Evolutionary conservation across 768 basidiomycete species (phyloP).

Genomic region (Auriscalpium orientale): DNA sequence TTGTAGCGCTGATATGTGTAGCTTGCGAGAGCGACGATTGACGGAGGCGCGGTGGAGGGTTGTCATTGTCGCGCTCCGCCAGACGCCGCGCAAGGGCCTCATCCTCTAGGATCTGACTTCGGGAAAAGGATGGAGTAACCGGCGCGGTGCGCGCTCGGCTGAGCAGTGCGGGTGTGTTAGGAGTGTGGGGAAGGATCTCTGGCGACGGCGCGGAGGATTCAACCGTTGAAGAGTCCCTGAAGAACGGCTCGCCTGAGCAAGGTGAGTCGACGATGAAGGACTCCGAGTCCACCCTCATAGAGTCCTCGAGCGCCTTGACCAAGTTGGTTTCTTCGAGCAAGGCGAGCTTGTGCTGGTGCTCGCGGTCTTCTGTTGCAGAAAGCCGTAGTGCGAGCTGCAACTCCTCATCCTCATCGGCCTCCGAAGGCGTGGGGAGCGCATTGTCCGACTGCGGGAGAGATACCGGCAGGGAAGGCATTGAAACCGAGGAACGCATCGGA

Average conservation of each 20-base stretch:
- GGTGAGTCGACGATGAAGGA: neutral
- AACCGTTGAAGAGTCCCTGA: neutral
- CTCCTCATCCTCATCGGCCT: neutral
- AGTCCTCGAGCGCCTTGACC: conserved; percentile 53
- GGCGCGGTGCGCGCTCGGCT: neutral
- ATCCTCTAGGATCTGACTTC: conserved; percentile 27
- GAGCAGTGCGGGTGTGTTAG: neutral
- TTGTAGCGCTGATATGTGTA: neutral
- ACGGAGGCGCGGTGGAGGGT: neutral
- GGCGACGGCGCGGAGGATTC: neutral
- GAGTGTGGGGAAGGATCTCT: neutral
- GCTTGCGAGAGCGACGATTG: neutral
- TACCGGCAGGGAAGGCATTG: neutral
- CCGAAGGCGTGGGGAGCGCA: conserved; percentile 9
- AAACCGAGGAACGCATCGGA: neutral
- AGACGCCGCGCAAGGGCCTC: conserved; percentile 36
- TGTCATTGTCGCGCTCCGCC: conserved; percentile 21
- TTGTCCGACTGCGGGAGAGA: conserved; percentile 8
- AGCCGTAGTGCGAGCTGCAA: neutral
- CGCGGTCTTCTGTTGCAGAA: conserved; percentile 3
- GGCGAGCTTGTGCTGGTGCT: conserved; percentile 2
- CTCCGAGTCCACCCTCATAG: conserved; percentile 20
- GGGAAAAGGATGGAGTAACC: neutral
- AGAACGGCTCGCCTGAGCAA: neutral
- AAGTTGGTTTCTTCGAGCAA: conserved; percentile 57